A percentile compares a stretch with the other conserved stretches of the same genome.
These are phyloP conservation scores for Cynara cardunculus DNA, from an alignment of 129 eudicot genomes.

Conservation along the genomic window DNA sequence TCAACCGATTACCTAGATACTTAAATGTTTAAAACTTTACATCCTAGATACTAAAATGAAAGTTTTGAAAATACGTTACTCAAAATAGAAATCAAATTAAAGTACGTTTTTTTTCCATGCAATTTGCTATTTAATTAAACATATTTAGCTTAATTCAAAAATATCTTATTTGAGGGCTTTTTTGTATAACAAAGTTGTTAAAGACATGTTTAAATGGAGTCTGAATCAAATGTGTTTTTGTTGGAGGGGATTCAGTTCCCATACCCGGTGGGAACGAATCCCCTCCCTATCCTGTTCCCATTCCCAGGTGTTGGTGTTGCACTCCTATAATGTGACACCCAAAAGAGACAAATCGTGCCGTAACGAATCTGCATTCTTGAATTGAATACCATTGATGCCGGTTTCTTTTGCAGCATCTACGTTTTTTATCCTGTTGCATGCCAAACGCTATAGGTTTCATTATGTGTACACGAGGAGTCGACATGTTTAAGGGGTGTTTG, in stretches of 20 bases:
- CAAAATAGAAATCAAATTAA: no score
- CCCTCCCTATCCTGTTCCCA: neutral
- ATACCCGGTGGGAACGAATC: neutral
- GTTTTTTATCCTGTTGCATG: constrained; percentile 61
- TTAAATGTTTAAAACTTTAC: no score
- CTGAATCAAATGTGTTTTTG: neutral
- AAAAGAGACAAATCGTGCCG: constrained; percentile 57
- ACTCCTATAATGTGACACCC: constrained; percentile 43
- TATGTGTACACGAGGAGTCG: neutral
- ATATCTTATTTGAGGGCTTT: neutral
- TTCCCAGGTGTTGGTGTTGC: neutral
- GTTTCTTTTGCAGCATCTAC: constrained; percentile 74
- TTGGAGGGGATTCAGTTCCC: neutral
- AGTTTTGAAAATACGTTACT: no score
- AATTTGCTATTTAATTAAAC: no score
- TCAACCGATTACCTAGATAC: no score
- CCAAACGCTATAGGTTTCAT: neutral
- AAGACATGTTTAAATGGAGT: neutral
- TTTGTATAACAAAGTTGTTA: neutral
- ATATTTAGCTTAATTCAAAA: no score
- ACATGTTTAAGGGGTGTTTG: no score
- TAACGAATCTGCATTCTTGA: constrained; percentile 58
- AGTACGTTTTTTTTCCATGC: no score
- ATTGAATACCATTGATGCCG: constrained; percentile 72
- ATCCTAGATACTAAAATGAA: no score